Base-by-base conservation (phyloP, 2,329 filamentous ascomycete genomes). In the Beauveria sp. region DNA sequence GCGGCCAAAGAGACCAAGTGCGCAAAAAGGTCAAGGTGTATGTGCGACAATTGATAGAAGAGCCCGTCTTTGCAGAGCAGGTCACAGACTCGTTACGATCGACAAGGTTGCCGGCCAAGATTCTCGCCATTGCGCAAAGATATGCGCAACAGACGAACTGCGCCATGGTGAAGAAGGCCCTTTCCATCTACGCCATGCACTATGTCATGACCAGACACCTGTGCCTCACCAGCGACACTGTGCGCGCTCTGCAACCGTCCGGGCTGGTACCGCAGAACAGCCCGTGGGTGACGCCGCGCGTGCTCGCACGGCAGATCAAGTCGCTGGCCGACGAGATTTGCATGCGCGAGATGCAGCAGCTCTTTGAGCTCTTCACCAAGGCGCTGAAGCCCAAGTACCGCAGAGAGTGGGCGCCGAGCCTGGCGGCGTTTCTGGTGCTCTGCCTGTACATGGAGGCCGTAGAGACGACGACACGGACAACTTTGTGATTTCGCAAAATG, bases 361-460 rank as follows among this genome's bases (percentile, higher is more conserved):
- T 85, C 20, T 85, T 84, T 66, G 77, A 82, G 45, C 71, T 75
- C 63, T 83, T 85, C 68, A 75, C 77, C 64, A 78, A 78, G 64
- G 77, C 78, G 30, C 77, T 85, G 47, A 84, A 84, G 69, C 79
- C 79, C 20, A 83, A 82, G 70, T 75, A 77, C 49, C 75, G 79
- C 22, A 71, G 71, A 46, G 79, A 82, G 64, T 85, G 82, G 81
- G 81, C 80, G 42, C 81, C 82, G 2, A 85, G 82, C 67, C 72
- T 82, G 18, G 82, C 81, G 2, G 77, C 82, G 0, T 85, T 85
- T 66, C 70, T 85, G 12, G 77, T 83, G 3, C 75, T 85, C 34
- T 84, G 81, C 64, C 73, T 85, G 43, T 83, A 84, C 68, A 84
- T 85, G 81, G 82, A 85, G 71, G 72, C 78, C 26, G 77, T 84